Evolutionary conservation across 2,329 filamentous ascomycete species (phyloP).

Genomic region (Colletotrichum sp.): DNA sequence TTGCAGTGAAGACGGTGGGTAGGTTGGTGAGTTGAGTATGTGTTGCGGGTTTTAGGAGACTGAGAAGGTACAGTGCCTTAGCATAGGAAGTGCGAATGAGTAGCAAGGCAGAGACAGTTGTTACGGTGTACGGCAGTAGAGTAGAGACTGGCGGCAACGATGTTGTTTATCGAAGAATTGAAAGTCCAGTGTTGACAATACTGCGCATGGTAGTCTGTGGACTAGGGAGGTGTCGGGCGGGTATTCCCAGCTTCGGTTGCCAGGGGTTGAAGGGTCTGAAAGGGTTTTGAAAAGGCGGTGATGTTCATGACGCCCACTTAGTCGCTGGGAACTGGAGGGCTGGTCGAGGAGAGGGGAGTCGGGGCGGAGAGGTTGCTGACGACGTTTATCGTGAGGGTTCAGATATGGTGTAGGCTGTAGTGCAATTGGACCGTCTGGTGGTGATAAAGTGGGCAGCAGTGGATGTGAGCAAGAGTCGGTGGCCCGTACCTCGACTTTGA

Average conservation of each 20-base stretch:
- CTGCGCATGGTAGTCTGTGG: neutral
- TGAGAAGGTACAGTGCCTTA: neutral
- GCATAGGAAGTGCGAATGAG: neutral
- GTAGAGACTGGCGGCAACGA: neutral
- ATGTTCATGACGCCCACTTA: neutral
- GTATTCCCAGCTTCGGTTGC: neutral
- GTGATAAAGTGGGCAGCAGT: neutral
- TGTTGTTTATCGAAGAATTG: neutral
- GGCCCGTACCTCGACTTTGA: neutral
- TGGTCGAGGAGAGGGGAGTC: neutral
- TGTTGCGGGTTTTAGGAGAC: neutral
- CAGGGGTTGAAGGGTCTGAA: neutral
- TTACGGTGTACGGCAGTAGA: neutral
- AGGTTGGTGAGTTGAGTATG: neutral
- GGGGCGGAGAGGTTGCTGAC: neutral
- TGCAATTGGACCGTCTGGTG: neutral
- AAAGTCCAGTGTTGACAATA: neutral
- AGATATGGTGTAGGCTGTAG: neutral
- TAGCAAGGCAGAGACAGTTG: neutral
- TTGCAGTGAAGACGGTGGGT: neutral
- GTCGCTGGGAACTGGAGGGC: neutral
- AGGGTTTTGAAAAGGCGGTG: conserved; percentile 13
- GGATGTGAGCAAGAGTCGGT: neutral
- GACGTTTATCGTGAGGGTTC: neutral
- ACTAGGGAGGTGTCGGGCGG: neutral